A percentile compares a stretch with the other conserved stretches of the same genome.
Conservation (phyloP, 2,329 filamentous ascomycete species). For the Nectriaceae sp. region DNA sequence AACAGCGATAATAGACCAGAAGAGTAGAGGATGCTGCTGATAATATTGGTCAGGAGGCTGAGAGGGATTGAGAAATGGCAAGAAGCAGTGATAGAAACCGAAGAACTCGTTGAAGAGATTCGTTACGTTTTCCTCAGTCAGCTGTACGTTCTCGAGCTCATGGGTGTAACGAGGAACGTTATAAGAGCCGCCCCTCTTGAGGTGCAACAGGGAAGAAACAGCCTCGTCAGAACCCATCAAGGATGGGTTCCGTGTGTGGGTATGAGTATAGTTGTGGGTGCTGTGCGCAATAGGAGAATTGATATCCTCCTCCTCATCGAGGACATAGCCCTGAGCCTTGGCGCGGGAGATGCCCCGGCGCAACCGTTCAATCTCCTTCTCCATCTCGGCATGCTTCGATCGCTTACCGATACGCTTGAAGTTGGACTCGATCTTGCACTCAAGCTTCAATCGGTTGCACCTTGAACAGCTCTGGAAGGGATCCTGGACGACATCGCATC, state of each 20-base stretch:
- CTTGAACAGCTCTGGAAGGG: slow-evolving; percentile 77
- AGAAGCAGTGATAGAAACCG: slow-evolving; percentile 72
- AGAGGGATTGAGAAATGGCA: slow-evolving; percentile 71
- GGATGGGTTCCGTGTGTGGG: slow-evolving; percentile 63
- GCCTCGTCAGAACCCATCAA: slow-evolving; percentile 70
- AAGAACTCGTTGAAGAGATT: slow-evolving; percentile 76
- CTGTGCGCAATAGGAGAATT: slow-evolving; percentile 57
- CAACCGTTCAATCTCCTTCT: slow-evolving; percentile 74
- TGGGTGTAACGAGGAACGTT: slow-evolving; percentile 60
- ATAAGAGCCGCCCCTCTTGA: slow-evolving; percentile 66
- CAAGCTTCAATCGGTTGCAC: slow-evolving; percentile 76
- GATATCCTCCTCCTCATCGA: slow-evolving; percentile 59
- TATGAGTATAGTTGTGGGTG: slow-evolving; percentile 59
- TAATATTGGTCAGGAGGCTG: slow-evolving; percentile 74
- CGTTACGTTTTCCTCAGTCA: slow-evolving; percentile 63
- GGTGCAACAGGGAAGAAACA: slow-evolving; percentile 65
- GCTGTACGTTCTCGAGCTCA: slow-evolving; percentile 63
- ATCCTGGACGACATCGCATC: slow-evolving; percentile 82
- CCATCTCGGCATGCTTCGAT: slow-evolving; percentile 83
- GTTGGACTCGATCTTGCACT: slow-evolving; percentile 85
- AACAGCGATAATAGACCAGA: slow-evolving; percentile 81
- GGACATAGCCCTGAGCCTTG: slow-evolving; percentile 57
- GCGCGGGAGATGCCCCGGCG: slow-evolving; percentile 63
- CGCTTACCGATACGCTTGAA: slow-evolving; percentile 85
- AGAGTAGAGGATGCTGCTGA: slow-evolving; percentile 76